phyloP scores from a whole-genome alignment of 345 rosid species.

The Aegle marmelos region DNA sequence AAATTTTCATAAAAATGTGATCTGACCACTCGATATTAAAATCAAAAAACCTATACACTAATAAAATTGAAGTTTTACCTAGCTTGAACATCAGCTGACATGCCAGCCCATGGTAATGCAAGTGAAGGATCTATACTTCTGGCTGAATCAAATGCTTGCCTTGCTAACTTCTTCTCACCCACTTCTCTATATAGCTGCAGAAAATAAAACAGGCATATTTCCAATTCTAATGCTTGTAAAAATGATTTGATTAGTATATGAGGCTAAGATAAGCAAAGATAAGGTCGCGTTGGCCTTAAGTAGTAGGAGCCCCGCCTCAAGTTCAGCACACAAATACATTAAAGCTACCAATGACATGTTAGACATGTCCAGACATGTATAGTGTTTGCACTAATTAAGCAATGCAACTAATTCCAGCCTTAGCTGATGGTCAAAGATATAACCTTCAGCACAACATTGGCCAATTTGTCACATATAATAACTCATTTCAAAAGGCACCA shows the following conservation, averaged over 20 bases:
- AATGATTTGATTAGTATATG: neutral
- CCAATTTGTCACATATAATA: neutral
- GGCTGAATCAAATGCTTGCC: slow-evolving; percentile 86
- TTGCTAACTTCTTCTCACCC: slow-evolving; percentile 63
- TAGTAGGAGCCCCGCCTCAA: neutral
- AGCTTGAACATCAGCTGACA: slow-evolving; percentile 73
- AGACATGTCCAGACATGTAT: neutral
- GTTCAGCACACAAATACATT: neutral
- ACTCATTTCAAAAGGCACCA: neutral
- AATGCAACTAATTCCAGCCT: neutral
- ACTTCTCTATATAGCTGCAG: slow-evolving; percentile 73
- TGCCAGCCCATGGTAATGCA: slow-evolving; percentile 96
- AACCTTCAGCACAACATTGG: neutral
- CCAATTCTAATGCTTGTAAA: neutral
- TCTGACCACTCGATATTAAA: neutral
- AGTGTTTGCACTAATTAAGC: neutral
- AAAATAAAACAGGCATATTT: slow-evolving; percentile 5
- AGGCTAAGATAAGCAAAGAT: neutral
- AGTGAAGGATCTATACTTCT: slow-evolving; percentile 97
- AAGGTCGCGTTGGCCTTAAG: neutral
- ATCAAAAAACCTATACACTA: slow-evolving; percentile 4
- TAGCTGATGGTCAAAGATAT: neutral
- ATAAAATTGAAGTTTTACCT: slow-evolving; percentile 41
- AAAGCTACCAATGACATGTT: neutral
- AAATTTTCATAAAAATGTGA: slow-evolving; percentile 15